A percentile compares a stretch with the other conserved stretches of the same genome.
phyloP scores from a whole-genome alignment of 2,329 filamentous ascomycete species.

The Xylariaceae sp. region DNA sequence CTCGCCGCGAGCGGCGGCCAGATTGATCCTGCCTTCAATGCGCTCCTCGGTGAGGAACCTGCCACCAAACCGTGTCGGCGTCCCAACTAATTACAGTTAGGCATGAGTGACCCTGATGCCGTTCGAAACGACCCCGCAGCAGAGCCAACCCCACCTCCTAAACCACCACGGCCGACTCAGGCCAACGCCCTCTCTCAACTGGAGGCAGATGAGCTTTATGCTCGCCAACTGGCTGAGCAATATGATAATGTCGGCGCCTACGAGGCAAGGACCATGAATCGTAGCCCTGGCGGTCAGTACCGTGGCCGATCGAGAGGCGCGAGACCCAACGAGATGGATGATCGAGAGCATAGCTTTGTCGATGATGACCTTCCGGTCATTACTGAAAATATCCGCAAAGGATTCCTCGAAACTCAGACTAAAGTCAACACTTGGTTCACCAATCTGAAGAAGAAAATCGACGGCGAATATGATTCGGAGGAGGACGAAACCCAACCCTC shows the following conservation, averaged over 20 bases:
- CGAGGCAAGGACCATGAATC: conserved; percentile 52
- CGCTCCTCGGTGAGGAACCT: conserved; percentile 65
- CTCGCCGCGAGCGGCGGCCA: conserved; percentile 79
- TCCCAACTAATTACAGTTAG: conserved; percentile 38
- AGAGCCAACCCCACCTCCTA: conserved; percentile 62
- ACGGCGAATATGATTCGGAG: conserved; percentile 77
- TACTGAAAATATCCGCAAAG: conserved; percentile 86
- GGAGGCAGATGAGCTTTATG: conserved; percentile 86
- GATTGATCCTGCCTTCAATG: conserved; percentile 93
- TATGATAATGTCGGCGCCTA: conserved; percentile 65
- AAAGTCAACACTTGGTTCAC: conserved; percentile 93
- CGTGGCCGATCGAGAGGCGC: conserved; percentile 50
- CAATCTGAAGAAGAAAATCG: conserved; percentile 86
- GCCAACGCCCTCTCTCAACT: conserved; percentile 69
- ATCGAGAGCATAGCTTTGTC: conserved; percentile 83
- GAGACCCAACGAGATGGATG: conserved; percentile 54
- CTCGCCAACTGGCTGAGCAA: conserved; percentile 87
- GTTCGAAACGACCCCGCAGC: conserved; percentile 50
- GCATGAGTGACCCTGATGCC: conserved; percentile 76
- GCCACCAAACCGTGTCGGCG: neutral
- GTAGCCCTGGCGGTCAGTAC: conserved; percentile 30
- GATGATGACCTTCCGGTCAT: conserved; percentile 95
- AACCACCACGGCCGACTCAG: conserved; percentile 71
- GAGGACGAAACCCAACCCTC: conserved; percentile 48
- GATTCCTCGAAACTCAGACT: conserved; percentile 88